Evolutionary conservation across 495 filamentous ascomycete genomes (phyloP), one percentile per base, ranked within the genome.

Genomic region (Penicillium daleae): DNA sequence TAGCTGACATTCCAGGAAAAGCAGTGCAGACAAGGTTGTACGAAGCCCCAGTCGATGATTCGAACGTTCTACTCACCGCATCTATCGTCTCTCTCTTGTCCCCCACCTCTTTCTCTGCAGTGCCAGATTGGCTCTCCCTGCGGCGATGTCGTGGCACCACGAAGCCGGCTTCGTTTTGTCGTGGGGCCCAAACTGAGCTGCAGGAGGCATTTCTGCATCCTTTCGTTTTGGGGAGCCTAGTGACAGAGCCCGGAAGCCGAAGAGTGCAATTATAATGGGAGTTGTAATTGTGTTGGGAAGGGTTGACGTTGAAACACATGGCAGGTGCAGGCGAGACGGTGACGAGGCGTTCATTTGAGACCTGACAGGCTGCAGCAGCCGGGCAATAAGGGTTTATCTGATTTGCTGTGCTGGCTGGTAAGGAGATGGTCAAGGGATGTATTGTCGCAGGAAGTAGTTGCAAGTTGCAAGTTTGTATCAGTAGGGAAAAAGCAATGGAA

Each of bases 71-170:
- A 21, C 31, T 66, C 62, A 66, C 68, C 54, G 60, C 59, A 60
- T 35, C 37, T 56, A 57, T 58, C 29, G n/a, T 22, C 32, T 61
- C 56, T 66, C 24, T 33, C 55, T 10, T 31, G 2, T 39, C 37
- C 37, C 15, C 37, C 37, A 39, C 37, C 42, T 22, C 3, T 22
- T 12, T 31, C 29, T 24, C 63, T 39, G 46, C 60, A 60, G 66
- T 62, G 61, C 64, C 60, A 69, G 67, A 62, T 67, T 70, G 71
- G 71, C 57, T 66, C 63, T 66, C 61, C 59, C 63, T 67, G 69
- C 68, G 66, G 60, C 70, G 70, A 70, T 78, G 74, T 75, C 75
- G 75, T 78, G 76, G 76, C 76, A 73, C 76, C 74, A 78, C 39
- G 76, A 66, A 69, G 59, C 51, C 46, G 49, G n/a, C 46, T 46